Evolutionary conservation across 352 stramenopile genomes (phyloP), one percentile per base, ranked within the genome.

Genomic region (Bremia lactucae): DNA sequence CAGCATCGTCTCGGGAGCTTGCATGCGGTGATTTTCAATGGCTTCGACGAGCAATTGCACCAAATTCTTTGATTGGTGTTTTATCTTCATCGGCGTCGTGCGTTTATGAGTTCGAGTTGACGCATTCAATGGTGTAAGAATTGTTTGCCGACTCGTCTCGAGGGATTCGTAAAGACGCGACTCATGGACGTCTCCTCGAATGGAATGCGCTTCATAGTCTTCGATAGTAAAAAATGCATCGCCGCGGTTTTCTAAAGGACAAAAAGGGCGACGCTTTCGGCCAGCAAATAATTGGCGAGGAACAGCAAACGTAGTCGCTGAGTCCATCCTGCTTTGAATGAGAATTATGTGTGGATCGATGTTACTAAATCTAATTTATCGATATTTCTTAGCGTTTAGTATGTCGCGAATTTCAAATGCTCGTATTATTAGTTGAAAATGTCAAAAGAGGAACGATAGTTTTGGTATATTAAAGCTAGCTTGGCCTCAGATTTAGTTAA

Each of bases 201-300:
- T 36, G 0, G 64, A 76, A 55, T 64, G 69, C 6, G 45, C 42
- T 6, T 34, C 55, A 39, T 73, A 85, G 8, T 60, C 60, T 0
- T 61, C 51, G 2, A 54, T 31, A 10, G 55, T 60, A 29, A 85
- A 65, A 46, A 74, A 83, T 0, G 34, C 2, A 18, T 28, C 20
- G 9, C 24, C 13, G 11, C 46, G 31, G 22, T 23, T 1, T 19
- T 8, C 19, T 1, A 2, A 9, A 11, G 2, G n/a, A n/a, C n/a
- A 0, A 15, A 25, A 15, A 0, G 55, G 33, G 31, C 51, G 63
- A 35, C 67, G 71, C 57, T 77, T 84, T 9, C 62, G 71, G 31
- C 62, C 49, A 8, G 53, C 25, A 40, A 67, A 46, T 14, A 84
- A 46, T 26, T 33, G 69, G 42, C 42, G 62, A 23, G 74, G 74